These are phyloP conservation scores for Gossypium australe DNA, from an alignment of 345 rosid genomes.

Conservation along the genomic window DNA sequence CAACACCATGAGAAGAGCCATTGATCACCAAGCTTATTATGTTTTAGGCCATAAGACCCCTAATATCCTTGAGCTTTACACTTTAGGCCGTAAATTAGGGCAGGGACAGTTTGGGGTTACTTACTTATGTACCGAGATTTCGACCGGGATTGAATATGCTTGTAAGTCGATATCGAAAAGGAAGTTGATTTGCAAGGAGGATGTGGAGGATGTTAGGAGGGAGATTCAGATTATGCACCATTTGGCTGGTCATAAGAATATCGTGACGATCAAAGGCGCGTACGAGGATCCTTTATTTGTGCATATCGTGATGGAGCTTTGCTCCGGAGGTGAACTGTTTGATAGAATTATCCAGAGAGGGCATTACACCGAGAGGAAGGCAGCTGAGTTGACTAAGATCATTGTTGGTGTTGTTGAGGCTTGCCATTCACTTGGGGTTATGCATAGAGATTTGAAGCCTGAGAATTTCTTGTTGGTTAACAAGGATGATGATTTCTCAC, in stretches of 20 bases:
- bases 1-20: constrained; percentile 55
- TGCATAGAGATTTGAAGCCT: constrained; percentile 98
- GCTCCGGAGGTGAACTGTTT: constrained; percentile 89
- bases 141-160: constrained; percentile 66
- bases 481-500: constrained; percentile 94
- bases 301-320: constrained; percentile 97
- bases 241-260: constrained; percentile 89
- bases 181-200: constrained; percentile 89
- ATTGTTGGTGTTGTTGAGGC: constrained; percentile 96
- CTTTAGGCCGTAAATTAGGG: constrained; percentile 79
- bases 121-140: constrained; percentile 69
- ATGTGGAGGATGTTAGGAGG: constrained; percentile 91
- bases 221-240: constrained; percentile 99
- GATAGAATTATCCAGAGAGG: constrained; percentile 97
- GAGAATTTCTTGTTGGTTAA: constrained; percentile 96
- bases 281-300: constrained; percentile 81
- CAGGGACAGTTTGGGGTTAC: constrained; percentile 97
- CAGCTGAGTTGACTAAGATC: constrained; percentile 89
- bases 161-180: constrained; percentile 96
- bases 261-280: constrained; percentile 95
- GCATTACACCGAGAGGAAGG: constrained; percentile 92
- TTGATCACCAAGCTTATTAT: constrained; percentile 58
- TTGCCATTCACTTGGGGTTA: constrained; percentile 94
- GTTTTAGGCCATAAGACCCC: constrained; percentile 90
- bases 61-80: constrained; percentile 76